Percentiles rank a stretch among this genome's conserved stretches.
phyloP scores from a whole-genome alignment of 768 basidiomycete species.

The Gloeopeniophorella convolvens region DNA sequence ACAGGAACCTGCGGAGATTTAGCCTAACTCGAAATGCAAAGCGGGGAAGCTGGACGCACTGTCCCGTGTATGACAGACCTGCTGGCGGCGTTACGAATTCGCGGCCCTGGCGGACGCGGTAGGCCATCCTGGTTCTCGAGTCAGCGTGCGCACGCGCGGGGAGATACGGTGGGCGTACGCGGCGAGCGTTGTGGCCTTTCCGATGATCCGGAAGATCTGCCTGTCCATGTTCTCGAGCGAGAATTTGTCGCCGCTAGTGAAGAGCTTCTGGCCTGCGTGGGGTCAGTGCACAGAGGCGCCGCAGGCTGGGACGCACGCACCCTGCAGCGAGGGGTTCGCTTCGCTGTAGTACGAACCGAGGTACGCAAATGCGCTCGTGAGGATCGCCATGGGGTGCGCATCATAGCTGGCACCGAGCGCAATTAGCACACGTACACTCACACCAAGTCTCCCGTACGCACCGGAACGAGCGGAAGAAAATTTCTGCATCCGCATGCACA shows the following conservation, averaged over 20 bases:
- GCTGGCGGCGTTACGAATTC: constrained; percentile 81
- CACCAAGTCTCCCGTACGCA: constrained; percentile 14
- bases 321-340: constrained; percentile 84
- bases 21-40: constrained; percentile 1
- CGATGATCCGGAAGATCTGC: constrained; percentile 84
- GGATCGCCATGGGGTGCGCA: constrained; percentile 88
- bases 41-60: constrained; percentile 43
- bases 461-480: constrained; percentile 39
- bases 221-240: constrained; percentile 84
- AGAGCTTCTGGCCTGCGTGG: constrained; percentile 70
- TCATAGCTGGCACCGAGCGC: constrained; percentile 52
- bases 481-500: constrained; percentile 36
- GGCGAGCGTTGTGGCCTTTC: constrained; percentile 83
- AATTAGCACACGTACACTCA: background rate
- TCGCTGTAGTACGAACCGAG: constrained; percentile 83
- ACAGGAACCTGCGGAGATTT: constrained; percentile 56
- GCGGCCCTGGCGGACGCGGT: constrained; percentile 85
- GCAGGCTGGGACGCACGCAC: constrained; percentile 30
- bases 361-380: constrained; percentile 83
- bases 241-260: constrained; percentile 54
- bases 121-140: constrained; percentile 63
- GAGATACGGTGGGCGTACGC: constrained; percentile 44
- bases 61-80: constrained; percentile 77
- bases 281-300: background rate
- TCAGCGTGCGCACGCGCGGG: too few species aligned